Percentiles rank a stretch among this genome's conserved stretches.
phyloP scores from a whole-genome alignment of 768 basidiomycete species.

The Astraeus odoratus region DNA sequence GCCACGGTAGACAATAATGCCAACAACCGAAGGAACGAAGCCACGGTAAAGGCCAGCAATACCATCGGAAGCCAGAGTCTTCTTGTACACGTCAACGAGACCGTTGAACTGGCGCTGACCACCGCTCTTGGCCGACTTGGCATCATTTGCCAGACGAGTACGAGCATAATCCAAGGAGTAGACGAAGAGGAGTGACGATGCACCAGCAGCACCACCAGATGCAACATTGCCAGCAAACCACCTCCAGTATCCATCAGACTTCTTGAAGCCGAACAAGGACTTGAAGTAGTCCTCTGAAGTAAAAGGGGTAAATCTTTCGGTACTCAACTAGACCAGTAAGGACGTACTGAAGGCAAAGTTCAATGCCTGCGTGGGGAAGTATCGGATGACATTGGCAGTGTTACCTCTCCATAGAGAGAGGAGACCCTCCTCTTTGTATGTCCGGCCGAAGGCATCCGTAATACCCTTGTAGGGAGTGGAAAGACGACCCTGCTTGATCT shows the following conservation, averaged over 20 bases:
- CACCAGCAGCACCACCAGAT: constrained; percentile 99
- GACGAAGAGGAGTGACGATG: constrained; percentile 96
- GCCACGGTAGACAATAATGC: constrained; percentile 99
- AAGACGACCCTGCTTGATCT: constrained; percentile 99
- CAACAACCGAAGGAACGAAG: constrained; percentile 97
- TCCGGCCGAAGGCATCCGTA: constrained; percentile 84
- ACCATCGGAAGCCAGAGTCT: constrained; percentile 97
- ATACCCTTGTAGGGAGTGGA: constrained; percentile 95
- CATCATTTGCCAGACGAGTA: constrained; percentile 97
- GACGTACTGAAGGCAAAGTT: constrained; percentile 99
- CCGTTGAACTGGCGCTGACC: constrained; percentile 97
- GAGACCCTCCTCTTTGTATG: constrained; percentile 92
- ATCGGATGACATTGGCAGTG: constrained; percentile 99
- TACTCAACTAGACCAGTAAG: background rate
- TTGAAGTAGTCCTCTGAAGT: constrained; percentile 90
- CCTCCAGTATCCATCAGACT: constrained; percentile 93
- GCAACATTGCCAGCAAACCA: constrained; percentile 99
- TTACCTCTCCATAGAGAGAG: constrained; percentile 98
- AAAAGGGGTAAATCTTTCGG: constrained; percentile 3
- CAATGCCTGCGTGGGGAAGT: constrained; percentile 99
- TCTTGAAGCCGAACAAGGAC: constrained; percentile 98
- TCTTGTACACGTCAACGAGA: constrained; percentile 92
- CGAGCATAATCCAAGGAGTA: constrained; percentile 99
- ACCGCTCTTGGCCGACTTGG: constrained; percentile 93
- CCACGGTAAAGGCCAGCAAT: constrained; percentile 99